phyloP scores from a whole-genome alignment of 2,329 filamentous ascomycete genomes.

The Pseudocercospora macadamiae region DNA sequence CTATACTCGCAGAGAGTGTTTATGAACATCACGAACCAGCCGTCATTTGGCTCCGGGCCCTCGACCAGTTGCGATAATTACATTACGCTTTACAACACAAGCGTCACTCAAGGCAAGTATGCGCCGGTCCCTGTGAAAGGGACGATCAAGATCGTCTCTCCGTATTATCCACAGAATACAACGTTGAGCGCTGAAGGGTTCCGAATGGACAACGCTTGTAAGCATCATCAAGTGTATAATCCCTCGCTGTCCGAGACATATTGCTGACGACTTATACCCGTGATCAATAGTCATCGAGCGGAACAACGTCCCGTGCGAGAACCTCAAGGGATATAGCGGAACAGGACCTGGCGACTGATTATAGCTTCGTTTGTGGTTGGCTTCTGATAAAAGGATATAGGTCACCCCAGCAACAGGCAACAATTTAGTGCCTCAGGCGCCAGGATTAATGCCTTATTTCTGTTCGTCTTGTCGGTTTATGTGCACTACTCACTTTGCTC shows the following conservation, averaged over 20 bases:
- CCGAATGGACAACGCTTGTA: constrained; percentile 19
- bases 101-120: constrained; percentile 17
- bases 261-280: too few relatives aligned
- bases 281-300: constrained; percentile 19
- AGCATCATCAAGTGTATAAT: too few relatives aligned
- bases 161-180: constrained; percentile 14
- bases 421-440: not conserved
- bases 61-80: constrained; percentile 14
- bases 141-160: constrained; percentile 12
- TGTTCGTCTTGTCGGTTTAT: too few relatives aligned
- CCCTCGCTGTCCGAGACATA: too few relatives aligned
- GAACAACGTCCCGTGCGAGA: constrained; percentile 16
- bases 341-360: constrained; percentile 14
- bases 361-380: not conserved
- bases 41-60: constrained; percentile 14
- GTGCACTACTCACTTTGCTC: too few relatives aligned
- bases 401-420: too few relatives aligned
- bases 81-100: constrained; percentile 20
- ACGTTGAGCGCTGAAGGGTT: constrained; percentile 13
- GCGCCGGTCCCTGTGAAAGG: constrained; percentile 16
- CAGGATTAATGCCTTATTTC: not conserved
- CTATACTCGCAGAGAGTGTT: constrained; percentile 16
- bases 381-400: too few relatives aligned
- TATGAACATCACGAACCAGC: constrained; percentile 24
- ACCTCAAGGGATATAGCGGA: constrained; percentile 16